Conservation (phyloP, 2,329 filamentous ascomycete genomes). For the Colletotrichum sp. region DNA sequence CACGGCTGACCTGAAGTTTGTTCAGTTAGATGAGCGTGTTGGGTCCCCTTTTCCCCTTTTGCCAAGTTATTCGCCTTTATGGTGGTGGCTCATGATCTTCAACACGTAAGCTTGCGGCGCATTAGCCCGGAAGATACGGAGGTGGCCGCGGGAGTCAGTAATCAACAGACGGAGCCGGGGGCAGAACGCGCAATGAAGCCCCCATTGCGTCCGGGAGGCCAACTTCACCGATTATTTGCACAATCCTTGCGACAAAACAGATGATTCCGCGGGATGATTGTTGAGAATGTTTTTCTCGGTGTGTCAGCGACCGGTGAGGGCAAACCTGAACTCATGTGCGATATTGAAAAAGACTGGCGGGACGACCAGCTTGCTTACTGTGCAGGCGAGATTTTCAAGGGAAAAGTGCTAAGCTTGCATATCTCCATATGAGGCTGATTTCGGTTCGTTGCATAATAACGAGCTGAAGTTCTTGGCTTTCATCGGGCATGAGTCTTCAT, state of each 20-base stretch:
- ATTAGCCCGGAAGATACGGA: not conserved
- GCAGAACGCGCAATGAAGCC: not conserved
- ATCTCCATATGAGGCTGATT: rapidly evolving
- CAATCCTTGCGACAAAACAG: not conserved
- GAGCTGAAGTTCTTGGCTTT: not conserved
- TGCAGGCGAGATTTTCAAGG: not conserved
- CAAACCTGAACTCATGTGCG: not conserved
- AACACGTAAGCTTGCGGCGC: not conserved
- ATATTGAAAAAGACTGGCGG: not conserved
- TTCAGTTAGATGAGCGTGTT: not conserved
- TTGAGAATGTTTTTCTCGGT: not conserved
- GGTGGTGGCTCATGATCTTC: not conserved
- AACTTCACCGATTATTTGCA: not conserved
- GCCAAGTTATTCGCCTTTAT: not conserved
- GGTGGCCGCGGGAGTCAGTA: not conserved
- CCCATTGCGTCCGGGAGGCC: not conserved
- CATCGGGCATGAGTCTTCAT: not conserved
- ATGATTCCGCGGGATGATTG: not conserved
- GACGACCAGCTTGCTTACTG: not conserved
- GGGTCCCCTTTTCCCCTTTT: not conserved
- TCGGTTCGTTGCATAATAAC: not conserved
- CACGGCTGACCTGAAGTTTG: not conserved
- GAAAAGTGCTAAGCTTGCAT: not conserved
- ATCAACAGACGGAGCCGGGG: not conserved
- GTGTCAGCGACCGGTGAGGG: not conserved